These are phyloP conservation scores for Paracamarosporium sp. DNA, from an alignment of 2,329 filamentous ascomycete genomes.

Conservation along the genomic window DNA sequence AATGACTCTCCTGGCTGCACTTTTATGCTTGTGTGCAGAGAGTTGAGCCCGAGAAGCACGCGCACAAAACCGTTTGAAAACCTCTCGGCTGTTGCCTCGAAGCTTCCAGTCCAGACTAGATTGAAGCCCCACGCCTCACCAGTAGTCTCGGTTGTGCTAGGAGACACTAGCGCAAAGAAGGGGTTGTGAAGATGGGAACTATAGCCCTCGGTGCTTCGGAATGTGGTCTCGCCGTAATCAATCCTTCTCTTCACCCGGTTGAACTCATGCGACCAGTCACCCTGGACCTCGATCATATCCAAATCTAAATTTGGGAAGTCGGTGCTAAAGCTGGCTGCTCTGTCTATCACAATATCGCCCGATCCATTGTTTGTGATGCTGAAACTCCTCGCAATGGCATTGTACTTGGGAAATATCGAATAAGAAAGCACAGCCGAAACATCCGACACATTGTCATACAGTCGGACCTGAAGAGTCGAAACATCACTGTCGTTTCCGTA, in stretches of 20 bases:
- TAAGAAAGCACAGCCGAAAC: slow-evolving; percentile 67
- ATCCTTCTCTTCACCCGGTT: slow-evolving; percentile 62
- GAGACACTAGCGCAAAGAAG: slow-evolving; percentile 64
- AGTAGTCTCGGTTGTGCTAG: slow-evolving; percentile 64
- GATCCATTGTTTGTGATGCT: slow-evolving; percentile 66
- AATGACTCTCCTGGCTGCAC: slow-evolving; percentile 64
- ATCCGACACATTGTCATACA: slow-evolving; percentile 66
- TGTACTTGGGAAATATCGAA: slow-evolving; percentile 67
- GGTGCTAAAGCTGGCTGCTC: slow-evolving; percentile 66
- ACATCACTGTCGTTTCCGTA: slow-evolving; percentile 64
- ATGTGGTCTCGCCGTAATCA: slow-evolving; percentile 61
- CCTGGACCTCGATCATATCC: slow-evolving; percentile 67
- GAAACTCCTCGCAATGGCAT: slow-evolving; percentile 68
- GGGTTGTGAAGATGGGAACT: slow-evolving; percentile 71
- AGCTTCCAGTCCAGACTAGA: slow-evolving; percentile 69
- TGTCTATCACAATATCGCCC: slow-evolving; percentile 60
- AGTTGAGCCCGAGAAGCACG: slow-evolving; percentile 67
- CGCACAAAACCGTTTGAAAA: slow-evolving; percentile 68
- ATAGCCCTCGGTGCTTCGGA: slow-evolving; percentile 67
- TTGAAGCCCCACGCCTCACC: slow-evolving; percentile 71
- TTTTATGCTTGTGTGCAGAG: slow-evolving; percentile 65
- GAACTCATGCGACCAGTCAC: slow-evolving; percentile 69
- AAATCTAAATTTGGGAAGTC: slow-evolving; percentile 67
- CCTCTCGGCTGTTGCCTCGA: slow-evolving; percentile 66
- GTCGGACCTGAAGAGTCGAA: slow-evolving; percentile 63